Conservation (phyloP, 2,329 filamentous ascomycete genomes). For the Hypoxylon sp. region DNA sequence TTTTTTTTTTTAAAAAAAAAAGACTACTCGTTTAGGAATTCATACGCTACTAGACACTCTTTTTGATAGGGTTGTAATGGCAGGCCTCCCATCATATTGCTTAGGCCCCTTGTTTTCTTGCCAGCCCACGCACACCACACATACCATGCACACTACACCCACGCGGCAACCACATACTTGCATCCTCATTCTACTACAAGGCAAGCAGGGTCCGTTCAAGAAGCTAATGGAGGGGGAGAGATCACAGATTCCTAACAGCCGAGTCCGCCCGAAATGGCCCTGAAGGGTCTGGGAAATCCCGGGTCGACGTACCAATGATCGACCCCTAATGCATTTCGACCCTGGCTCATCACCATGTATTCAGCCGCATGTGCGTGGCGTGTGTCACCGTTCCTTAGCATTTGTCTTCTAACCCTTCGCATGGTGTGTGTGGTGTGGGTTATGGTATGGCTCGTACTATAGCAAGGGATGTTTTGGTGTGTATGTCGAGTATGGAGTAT, state of each 20-base stretch:
- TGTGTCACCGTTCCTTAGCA: slow-evolving; percentile 28
- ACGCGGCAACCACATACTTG: slow-evolving; percentile 7
- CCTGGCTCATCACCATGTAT: slow-evolving; percentile 34
- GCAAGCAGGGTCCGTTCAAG: slow-evolving; percentile 3
- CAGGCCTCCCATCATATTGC: slow-evolving; percentile 4
- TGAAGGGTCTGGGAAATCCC: slow-evolving; percentile 35
- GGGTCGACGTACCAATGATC: slow-evolving; percentile 44
- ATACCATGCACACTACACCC: slow-evolving; percentile 22
- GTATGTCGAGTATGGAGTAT: slow-evolving; percentile 11
- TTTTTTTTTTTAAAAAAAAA: too few species aligned
- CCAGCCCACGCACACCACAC: slow-evolving; percentile 14
- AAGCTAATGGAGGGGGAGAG: slow-evolving; percentile 27
- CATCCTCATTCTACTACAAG: background rate
- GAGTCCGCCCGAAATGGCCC: slow-evolving; percentile 40
- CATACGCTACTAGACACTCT: slow-evolving; percentile 26
- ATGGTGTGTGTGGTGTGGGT: too few species aligned
- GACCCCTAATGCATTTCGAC: slow-evolving; percentile 42
- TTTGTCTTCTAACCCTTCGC: background rate
- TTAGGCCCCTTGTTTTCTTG: background rate
- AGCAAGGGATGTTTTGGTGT: slow-evolving; percentile 3
- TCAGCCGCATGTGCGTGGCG: slow-evolving; percentile 41
- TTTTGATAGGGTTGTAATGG: background rate
- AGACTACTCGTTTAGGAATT: slow-evolving; percentile 38
- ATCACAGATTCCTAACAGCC: slow-evolving; percentile 33
- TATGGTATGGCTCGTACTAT: background rate